Conservation (phyloP, 2,329 filamentous ascomycete species). For the Stagonosporopsis rhizophila region DNA sequence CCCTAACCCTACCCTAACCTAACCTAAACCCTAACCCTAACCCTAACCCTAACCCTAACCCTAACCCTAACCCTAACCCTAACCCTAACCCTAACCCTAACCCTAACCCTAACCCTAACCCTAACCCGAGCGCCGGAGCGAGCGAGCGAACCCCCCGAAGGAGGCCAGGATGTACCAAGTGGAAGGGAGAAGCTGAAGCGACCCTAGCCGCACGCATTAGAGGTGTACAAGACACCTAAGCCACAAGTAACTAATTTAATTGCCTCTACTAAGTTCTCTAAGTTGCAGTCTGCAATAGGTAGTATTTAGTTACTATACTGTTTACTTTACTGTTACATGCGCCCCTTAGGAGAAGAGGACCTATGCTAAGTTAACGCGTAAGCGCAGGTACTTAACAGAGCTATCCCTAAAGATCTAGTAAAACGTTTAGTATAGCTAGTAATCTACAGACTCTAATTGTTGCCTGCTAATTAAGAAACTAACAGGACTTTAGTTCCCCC, state of each 20-base stretch:
- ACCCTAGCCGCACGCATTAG: neutral
- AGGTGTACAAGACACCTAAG: neutral
- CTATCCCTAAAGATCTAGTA: neutral
- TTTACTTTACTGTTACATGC: neutral
- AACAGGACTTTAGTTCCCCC: constrained; percentile 3
- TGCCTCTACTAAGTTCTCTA: neutral
- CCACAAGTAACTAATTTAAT: neutral
- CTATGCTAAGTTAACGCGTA: neutral
- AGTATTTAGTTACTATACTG: neutral
- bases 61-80: too few relatives aligned
- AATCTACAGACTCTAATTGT: neutral
- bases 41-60: too few relatives aligned
- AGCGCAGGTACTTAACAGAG: neutral
- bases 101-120: too few relatives aligned
- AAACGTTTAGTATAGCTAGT: neutral
- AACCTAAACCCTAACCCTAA: too few relatives aligned
- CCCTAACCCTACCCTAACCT: too few relatives aligned
- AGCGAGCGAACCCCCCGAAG: neutral
- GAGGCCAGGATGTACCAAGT: neutral
- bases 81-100: too few relatives aligned
- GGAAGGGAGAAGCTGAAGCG: neutral
- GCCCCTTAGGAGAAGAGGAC: neutral
- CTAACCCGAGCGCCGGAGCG: neutral
- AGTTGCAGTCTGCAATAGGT: neutral
- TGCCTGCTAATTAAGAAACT: neutral